Evolutionary conservation across 345 rosid species (phyloP).

Genomic region (Pugionium dolabratum): DNA sequence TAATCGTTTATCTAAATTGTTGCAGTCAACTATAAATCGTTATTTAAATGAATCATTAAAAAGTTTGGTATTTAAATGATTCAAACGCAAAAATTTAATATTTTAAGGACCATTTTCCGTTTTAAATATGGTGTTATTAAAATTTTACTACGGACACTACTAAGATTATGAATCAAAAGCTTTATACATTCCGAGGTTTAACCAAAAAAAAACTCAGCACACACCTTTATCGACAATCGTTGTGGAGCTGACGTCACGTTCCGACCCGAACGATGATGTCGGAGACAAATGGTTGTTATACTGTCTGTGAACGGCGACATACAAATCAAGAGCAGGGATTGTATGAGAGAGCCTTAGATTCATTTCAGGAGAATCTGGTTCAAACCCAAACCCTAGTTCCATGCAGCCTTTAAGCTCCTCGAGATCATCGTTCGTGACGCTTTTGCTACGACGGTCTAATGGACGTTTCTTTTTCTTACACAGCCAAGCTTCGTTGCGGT

Average conservation of each 20-base stretch:
- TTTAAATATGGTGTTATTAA: no score
- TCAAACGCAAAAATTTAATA: no score
- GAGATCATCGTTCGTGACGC: constrained; percentile 75
- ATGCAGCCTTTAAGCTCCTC: constrained; percentile 79
- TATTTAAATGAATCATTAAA: no score
- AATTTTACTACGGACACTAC: no score
- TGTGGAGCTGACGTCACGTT: constrained; percentile 33
- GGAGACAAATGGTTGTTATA: constrained; percentile 52
- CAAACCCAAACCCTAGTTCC: constrained; percentile 83
- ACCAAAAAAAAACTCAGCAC: no score
- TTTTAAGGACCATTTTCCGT: no score
- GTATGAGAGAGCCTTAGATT: constrained; percentile 59
- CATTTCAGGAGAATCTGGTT: constrained; percentile 57
- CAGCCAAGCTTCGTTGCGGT: constrained; percentile 69
- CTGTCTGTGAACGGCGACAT: constrained; percentile 64
- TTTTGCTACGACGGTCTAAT: constrained; percentile 38
- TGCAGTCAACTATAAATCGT: no score
- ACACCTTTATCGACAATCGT: constrained; percentile 60
- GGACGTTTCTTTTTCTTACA: constrained; percentile 46
- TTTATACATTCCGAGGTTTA: no score
- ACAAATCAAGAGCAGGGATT: constrained; percentile 72
- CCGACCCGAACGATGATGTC: constrained; percentile 55
- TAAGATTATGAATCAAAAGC: no score
- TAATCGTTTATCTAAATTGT: no score
- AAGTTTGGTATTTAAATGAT: no score